A percentile compares a stretch with the other conserved stretches of the same genome.
phyloP scores from a whole-genome alignment of 1,139 yeast genomes.

The Trichomonascaceae sp. region DNA sequence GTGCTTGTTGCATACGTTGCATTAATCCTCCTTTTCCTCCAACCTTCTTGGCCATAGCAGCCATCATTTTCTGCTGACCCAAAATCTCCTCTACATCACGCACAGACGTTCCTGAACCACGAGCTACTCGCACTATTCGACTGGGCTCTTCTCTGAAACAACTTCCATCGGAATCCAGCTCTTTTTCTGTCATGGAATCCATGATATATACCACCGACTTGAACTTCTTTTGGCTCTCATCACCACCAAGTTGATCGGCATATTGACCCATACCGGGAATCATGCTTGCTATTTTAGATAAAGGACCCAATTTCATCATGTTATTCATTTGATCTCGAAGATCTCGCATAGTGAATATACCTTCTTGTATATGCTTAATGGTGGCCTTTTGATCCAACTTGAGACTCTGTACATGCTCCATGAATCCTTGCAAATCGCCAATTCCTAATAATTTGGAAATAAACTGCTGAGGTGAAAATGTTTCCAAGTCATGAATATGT shows the following conservation, averaged over 20 bases:
- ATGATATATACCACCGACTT: constrained; percentile 86
- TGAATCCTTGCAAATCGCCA: constrained; percentile 89
- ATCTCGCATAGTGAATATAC: constrained; percentile 87
- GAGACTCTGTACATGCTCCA: constrained; percentile 88
- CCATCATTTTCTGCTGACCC: constrained; percentile 92
- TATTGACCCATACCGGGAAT: constrained; percentile 82
- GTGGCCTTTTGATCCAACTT: constrained; percentile 90
- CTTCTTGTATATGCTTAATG: constrained; percentile 89
- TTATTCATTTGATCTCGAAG: constrained; percentile 94
- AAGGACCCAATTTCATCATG: constrained; percentile 93
- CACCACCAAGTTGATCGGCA: constrained; percentile 78
- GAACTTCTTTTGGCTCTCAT: constrained; percentile 74
- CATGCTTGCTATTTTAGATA: constrained; percentile 90
- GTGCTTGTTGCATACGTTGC: constrained; percentile 34
- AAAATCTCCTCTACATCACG: constrained; percentile 91
- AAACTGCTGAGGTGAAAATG: constrained; percentile 84
- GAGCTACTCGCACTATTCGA: constrained; percentile 83
- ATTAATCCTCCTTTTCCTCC: constrained; percentile 46
- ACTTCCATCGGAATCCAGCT: constrained; percentile 85
- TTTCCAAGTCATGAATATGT: constrained; percentile 88
- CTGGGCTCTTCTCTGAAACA: constrained; percentile 76
- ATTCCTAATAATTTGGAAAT: constrained; percentile 87
- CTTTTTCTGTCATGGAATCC: constrained; percentile 95
- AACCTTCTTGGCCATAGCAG: constrained; percentile 76
- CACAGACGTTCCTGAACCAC: constrained; percentile 93